Conservation (phyloP, 192 early-diverging fungal genomes). For the Piromyces sp. region DNA sequence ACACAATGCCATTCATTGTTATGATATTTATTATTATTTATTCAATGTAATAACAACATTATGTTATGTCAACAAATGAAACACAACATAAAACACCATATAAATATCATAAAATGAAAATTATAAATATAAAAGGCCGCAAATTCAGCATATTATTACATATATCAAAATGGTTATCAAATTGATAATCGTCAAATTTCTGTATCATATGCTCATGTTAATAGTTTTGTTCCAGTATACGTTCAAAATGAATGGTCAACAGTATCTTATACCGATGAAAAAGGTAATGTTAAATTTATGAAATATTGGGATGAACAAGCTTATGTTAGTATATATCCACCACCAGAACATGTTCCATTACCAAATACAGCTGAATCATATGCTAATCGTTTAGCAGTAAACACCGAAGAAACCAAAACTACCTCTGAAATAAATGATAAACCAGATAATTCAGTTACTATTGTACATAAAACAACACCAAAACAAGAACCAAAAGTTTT, state of each 20-base stretch:
- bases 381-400: not conserved
- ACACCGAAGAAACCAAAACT: not conserved
- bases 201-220: conserved; percentile 30
- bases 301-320: conserved; percentile 48
- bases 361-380: not conserved
- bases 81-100: no score
- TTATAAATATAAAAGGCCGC: not conserved
- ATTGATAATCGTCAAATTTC: conserved; percentile 22
- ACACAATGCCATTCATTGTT: no score
- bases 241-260: conserved; percentile 37
- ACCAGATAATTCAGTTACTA: not conserved
- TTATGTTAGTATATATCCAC: conserved; percentile 22
- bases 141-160: not conserved
- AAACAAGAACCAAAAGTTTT: not conserved
- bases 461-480: not conserved
- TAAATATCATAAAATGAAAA: no score
- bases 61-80: no score
- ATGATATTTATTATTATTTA: no score
- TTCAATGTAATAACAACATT: no score
- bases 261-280: conserved; percentile 11
- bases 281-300: conserved; percentile 10
- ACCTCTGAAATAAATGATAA: not conserved
- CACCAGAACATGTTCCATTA: not conserved
- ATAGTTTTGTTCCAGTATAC: conserved; percentile 43
- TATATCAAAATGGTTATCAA: conserved; percentile 7